Conservation (phyloP, 2,329 filamentous ascomycete genomes). For the Exophiala bonariae region DNA sequence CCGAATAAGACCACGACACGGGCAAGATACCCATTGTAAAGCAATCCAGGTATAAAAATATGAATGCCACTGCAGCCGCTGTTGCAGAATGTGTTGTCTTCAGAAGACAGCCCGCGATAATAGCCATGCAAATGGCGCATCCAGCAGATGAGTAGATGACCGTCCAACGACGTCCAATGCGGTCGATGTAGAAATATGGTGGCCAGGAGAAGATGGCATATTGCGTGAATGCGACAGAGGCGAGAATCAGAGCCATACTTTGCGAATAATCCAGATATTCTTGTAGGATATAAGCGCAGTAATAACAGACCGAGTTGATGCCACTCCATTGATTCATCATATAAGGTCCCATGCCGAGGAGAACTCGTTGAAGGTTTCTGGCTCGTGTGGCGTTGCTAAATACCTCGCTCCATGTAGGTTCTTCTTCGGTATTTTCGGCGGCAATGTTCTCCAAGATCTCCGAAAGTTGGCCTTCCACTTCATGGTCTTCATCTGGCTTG, state of each 20-base stretch:
- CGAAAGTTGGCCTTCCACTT: conserved; percentile 36
- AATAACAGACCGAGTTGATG: conserved; percentile 9
- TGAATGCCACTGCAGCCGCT: conserved; percentile 37
- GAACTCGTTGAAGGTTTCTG: conserved; percentile 36
- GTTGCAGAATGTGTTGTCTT: conserved; percentile 27
- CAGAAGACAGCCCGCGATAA: conserved; percentile 34
- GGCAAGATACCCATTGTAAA: conserved; percentile 33
- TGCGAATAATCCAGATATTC: conserved; percentile 44
- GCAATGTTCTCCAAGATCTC: conserved; percentile 36
- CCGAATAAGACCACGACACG: conserved; percentile 35
- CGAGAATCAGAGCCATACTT: conserved; percentile 51
- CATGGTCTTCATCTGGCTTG: conserved; percentile 32
- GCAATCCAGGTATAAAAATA: conserved; percentile 31
- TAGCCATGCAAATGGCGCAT: conserved; percentile 44
- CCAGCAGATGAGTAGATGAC: conserved; percentile 42
- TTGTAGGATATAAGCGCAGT: conserved; percentile 24
- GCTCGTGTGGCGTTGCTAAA: conserved; percentile 36
- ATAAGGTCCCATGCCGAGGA: conserved; percentile 40
- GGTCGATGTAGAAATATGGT: conserved; percentile 51
- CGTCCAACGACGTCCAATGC: conserved; percentile 39
- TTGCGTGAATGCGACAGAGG: conserved; percentile 48
- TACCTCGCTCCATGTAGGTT: conserved; percentile 37
- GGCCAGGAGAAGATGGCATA: conserved; percentile 45
- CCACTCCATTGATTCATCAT: conserved; percentile 25
- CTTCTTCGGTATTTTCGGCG: conserved; percentile 32